phyloP scores from a whole-genome alignment of 2,329 filamentous ascomycete species.

The Sarocladium brachiariae region DNA sequence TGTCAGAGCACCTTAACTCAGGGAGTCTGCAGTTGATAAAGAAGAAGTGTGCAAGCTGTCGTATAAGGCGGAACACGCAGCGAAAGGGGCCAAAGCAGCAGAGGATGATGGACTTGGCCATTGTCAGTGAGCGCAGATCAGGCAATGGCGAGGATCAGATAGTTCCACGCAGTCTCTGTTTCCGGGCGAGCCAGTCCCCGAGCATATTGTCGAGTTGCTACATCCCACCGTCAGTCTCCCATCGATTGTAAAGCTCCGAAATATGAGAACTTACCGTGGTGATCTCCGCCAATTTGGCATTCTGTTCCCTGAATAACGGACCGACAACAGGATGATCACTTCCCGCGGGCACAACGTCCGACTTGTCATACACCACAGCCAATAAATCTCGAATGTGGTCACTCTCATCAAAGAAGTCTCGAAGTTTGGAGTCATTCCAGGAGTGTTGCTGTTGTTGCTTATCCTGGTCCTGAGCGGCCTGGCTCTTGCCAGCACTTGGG shows the following conservation, averaged over 20 bases:
- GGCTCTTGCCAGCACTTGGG: slow-evolving; percentile 33
- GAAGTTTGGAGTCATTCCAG: slow-evolving; percentile 83
- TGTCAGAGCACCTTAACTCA: neutral
- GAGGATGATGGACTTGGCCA: too few relatives aligned
- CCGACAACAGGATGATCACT: slow-evolving; percentile 81
- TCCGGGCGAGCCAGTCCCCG: slow-evolving; percentile 69
- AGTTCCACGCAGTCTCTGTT: slow-evolving; percentile 53
- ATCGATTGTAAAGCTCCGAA: slow-evolving; percentile 13
- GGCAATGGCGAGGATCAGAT: slow-evolving; percentile 27
- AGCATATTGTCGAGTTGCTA: slow-evolving; percentile 82
- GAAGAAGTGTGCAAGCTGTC: neutral
- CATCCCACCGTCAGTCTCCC: slow-evolving; percentile 9
- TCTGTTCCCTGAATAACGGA: slow-evolving; percentile 78
- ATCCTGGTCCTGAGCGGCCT: slow-evolving; percentile 23
- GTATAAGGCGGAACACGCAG: too few relatives aligned
- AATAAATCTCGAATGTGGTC: slow-evolving; percentile 85
- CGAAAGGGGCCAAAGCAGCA: too few relatives aligned
- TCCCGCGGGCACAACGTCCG: slow-evolving; percentile 68
- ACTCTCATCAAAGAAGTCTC: slow-evolving; percentile 85
- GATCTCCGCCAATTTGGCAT: slow-evolving; percentile 78
- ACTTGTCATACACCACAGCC: slow-evolving; percentile 87
- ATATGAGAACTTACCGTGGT: slow-evolving; percentile 53
- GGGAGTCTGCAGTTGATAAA: neutral
- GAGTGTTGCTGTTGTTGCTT: slow-evolving; percentile 34
- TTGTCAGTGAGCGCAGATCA: too few relatives aligned